Percentiles rank a stretch among this genome's conserved stretches.
Conservation (phyloP, 805 yeast genomes). For the Kluyveromyces wickerhamii region DNA sequence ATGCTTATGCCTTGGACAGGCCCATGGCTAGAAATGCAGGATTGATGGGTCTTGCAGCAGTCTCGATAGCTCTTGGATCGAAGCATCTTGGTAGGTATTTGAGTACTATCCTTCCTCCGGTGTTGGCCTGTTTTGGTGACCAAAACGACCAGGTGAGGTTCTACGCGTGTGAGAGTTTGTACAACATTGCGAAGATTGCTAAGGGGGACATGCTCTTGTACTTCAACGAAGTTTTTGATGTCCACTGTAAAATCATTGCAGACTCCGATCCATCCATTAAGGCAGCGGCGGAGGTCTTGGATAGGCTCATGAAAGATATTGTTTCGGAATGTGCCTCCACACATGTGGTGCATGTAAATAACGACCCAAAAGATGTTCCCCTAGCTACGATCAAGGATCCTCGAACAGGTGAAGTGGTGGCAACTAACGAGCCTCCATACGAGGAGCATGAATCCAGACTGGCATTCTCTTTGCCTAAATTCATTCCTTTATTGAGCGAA, state of each 20-base stretch:
- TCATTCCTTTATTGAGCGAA: constrained; percentile 86
- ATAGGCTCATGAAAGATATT: constrained; percentile 84
- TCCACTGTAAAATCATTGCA: constrained; percentile 79
- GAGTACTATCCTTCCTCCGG: constrained; percentile 85
- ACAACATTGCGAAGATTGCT: constrained; percentile 93
- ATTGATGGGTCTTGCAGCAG: constrained; percentile 90
- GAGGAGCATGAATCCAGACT: constrained; percentile 21
- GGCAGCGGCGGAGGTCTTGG: constrained; percentile 91
- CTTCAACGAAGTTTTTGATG: constrained; percentile 93
- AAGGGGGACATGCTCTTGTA: constrained; percentile 87
- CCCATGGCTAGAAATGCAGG: constrained; percentile 93
- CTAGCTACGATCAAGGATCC: constrained; percentile 42
- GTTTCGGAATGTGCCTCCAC: constrained; percentile 91
- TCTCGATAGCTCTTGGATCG: constrained; percentile 84
- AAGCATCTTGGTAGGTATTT: constrained; percentile 76
- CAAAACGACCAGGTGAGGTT: constrained; percentile 96
- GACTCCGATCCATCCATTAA: constrained; percentile 88
- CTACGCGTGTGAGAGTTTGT: constrained; percentile 92
- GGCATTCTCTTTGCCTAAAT: constrained; percentile 78
- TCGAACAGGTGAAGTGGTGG: constrained; percentile 46
- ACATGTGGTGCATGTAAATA: constrained; percentile 66
- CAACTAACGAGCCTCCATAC: constrained; percentile 46
- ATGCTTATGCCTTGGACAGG: constrained; percentile 75
- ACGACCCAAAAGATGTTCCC: constrained; percentile 36
- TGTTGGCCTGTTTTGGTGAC: constrained; percentile 90